A percentile compares a stretch with the other conserved stretches of the same genome.
phyloP scores from a whole-genome alignment of 352 stramenopile genomes.

The Pythium inflatum region DNA sequence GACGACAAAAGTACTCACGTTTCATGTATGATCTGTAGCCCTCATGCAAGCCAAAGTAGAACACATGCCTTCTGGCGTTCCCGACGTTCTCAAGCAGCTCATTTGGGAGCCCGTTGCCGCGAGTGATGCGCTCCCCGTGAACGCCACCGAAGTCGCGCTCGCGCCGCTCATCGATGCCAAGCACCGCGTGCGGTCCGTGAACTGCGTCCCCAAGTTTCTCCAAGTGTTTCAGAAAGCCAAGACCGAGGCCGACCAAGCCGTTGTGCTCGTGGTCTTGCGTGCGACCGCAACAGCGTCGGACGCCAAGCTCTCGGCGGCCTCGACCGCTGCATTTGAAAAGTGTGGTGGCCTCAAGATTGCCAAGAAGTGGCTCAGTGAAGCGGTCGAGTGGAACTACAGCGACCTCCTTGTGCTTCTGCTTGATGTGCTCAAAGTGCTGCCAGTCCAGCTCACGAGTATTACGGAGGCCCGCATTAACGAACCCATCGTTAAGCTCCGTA shows the following conservation, averaged over 20 bases:
- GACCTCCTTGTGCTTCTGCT: slow-evolving; percentile 82
- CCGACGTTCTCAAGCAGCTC: slow-evolving; percentile 40
- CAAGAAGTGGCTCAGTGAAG: slow-evolving; percentile 76
- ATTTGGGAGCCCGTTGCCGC: slow-evolving; percentile 27
- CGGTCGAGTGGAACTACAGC: slow-evolving; percentile 79
- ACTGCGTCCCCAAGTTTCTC: slow-evolving; percentile 61
- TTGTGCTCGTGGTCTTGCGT: slow-evolving; percentile 74
- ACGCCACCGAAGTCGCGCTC: slow-evolving; percentile 51
- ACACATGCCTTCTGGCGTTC: slow-evolving; percentile 4
- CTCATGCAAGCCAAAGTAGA: slow-evolving; percentile 28
- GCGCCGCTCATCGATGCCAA: slow-evolving; percentile 62
- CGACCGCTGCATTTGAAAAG: slow-evolving; percentile 70
- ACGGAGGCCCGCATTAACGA: slow-evolving; percentile 89
- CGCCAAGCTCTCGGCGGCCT: slow-evolving; percentile 60
- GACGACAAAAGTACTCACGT: neutral
- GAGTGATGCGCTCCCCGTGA: slow-evolving; percentile 37
- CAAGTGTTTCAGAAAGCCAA: slow-evolving; percentile 61
- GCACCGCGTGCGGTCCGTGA: slow-evolving; percentile 52
- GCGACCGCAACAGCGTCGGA: slow-evolving; percentile 61
- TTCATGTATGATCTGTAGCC: slow-evolving; percentile 10
- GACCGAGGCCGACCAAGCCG: slow-evolving; percentile 70
- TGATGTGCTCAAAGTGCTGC: slow-evolving; percentile 79
- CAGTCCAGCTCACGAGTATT: slow-evolving; percentile 85
- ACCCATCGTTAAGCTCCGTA: slow-evolving; percentile 86
- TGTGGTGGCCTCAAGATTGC: slow-evolving; percentile 74